Base-by-base conservation (phyloP, 768 basidiomycete species). In the Neoboletus subvelutipes region DNA sequence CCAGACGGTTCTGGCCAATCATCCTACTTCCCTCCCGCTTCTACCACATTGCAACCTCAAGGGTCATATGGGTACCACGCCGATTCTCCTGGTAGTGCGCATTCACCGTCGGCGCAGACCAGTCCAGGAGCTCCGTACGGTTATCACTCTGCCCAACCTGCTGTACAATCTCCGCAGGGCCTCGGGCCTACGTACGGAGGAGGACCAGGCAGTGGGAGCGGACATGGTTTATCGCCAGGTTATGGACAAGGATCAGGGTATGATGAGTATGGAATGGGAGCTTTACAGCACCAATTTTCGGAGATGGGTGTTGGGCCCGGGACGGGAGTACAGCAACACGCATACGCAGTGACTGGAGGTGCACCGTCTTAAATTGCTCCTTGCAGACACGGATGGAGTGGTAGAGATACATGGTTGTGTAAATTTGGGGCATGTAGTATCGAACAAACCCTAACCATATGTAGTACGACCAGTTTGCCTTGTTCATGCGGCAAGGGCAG, bases 221-320 rank as follows among this genome's bases (percentile, higher is more conserved):
- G 57, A 26, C 69, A 71, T 31, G 48, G 11, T 42, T 17, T 60
- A 5, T 59, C 67, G n/a, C 22, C 61, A 18, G 54, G 46, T 11
- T 55, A 69, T 20, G 71, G 59, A 45, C 61, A 56, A 47, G 60
- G 39, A 31, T 15, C 58, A 33, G 67, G 59, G 12, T 67, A 67
- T 33, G 68, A 67, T 33, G 68, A 71, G 28, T 62, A 63, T n/a
- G 58, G 59, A 22, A 60, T 67, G 20, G 67, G 59, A 42, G 31
- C 47, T 13, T 40, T 73, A 36, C 68, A 71, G 48, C 61, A 70
- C 24, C 70, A 72, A 5, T 70, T 73, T 42, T 68, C 71, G 52
- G 72, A 65, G 39, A 73, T 71, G 68, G 57, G 24, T 31, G 60
- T 73, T 36, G 64, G 57, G 15, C 37, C 66, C 45, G 66, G 63